These are phyloP conservation scores for Leccinum subspadiceum DNA, from an alignment of 1,284 basidiomycete species.

Conservation along the genomic window DNA sequence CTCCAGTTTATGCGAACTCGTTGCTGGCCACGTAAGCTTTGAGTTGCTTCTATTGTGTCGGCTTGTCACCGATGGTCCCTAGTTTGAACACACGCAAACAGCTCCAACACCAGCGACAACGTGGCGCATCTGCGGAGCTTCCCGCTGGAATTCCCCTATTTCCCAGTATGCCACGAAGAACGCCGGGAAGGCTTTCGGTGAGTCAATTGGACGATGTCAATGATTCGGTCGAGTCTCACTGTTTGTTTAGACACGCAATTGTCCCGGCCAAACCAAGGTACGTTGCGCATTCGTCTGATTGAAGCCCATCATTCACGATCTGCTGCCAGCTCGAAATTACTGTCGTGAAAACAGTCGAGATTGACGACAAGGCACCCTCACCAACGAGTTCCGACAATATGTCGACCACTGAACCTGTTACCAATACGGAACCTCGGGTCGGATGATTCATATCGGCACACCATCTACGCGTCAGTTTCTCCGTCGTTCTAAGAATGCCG, in stretches of 20 bases:
- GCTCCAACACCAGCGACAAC: constrained; percentile 29
- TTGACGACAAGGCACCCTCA: constrained; percentile 9
- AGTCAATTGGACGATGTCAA: not conserved
- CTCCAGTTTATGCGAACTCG: constrained; percentile 34
- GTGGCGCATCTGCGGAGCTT: constrained; percentile 30
- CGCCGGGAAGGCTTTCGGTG: constrained; percentile 13
- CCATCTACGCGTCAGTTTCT: not conserved
- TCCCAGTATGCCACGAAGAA: constrained; percentile 15
- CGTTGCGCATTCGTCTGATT: not conserved
- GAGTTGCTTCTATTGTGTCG: not conserved
- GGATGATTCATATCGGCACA: not conserved
- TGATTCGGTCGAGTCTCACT: not conserved
- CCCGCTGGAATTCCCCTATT: constrained; percentile 33
- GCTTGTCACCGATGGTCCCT: not conserved
- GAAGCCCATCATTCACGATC: not conserved
- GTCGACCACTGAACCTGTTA: constrained; percentile 1
- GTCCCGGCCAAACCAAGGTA: constrained; percentile 19
- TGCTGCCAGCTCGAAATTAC: constrained; percentile 28
- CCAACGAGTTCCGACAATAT: not conserved
- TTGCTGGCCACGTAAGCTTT: constrained; percentile 33
- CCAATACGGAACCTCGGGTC: not conserved
- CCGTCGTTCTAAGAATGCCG: not conserved
- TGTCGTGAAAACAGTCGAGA: constrained; percentile 30
- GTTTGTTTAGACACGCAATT: constrained; percentile 8
- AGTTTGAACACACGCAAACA: constrained; percentile 32